Evolutionary conservation across 2,329 filamentous ascomycete species (phyloP).

Genomic region (Aspergillus spinulosporus): DNA sequence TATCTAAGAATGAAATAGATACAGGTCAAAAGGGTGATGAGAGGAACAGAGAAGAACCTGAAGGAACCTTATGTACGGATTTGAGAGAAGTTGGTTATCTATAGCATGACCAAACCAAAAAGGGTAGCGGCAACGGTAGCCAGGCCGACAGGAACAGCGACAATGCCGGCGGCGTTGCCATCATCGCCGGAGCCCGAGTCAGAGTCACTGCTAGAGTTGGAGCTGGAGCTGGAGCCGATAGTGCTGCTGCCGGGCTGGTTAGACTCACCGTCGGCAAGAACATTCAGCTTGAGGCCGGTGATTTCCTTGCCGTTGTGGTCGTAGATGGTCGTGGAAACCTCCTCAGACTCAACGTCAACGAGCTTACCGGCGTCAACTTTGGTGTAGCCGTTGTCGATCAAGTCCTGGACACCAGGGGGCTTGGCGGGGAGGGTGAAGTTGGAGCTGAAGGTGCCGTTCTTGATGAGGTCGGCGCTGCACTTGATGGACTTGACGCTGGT

Average conservation of each 20-base stretch:
- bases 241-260: constrained; percentile 53
- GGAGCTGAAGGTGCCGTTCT: constrained; percentile 64
- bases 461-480: constrained; percentile 69
- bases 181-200: constrained; percentile 16
- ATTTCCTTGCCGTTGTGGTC: constrained; percentile 59
- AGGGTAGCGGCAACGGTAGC: constrained; percentile 29
- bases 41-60: too few species aligned
- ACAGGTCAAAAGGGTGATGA: neutral
- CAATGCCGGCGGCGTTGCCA: constrained; percentile 24
- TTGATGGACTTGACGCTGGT: constrained; percentile 58
- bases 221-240: constrained; percentile 12
- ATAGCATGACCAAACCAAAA: neutral
- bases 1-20: constrained; percentile 1
- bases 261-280: constrained; percentile 52
- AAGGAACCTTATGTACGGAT: too few species aligned
- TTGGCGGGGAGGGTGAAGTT: constrained; percentile 73
- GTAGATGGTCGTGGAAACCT: constrained; percentile 60
- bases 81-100: too few species aligned
- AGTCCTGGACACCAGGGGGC: constrained; percentile 65
- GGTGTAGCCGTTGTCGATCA: constrained; percentile 75
- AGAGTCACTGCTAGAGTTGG: constrained; percentile 11
- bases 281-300: constrained; percentile 61
- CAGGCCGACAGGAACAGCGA: constrained; percentile 28
- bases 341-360: constrained; percentile 58
- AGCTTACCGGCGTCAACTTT: constrained; percentile 66